Evolutionary conservation across 208 protist species (phyloP), one percentile per base, ranked within the genome.

Genomic region (Leishmania martiniquensis): DNA sequence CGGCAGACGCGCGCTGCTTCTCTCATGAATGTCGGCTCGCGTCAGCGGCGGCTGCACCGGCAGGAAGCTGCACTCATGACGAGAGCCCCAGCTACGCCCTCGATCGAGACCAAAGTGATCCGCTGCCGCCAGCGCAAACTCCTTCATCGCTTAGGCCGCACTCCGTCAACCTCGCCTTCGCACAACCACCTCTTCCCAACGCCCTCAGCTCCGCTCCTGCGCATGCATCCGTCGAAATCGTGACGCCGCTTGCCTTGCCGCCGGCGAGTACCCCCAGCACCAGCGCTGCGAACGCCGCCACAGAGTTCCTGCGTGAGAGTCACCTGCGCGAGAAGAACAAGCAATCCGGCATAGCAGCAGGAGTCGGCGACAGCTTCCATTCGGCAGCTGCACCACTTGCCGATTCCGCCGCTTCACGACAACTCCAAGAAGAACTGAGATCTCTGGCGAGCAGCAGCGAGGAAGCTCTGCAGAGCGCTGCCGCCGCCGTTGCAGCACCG

Each of bases 231-330:
- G n/a, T 45, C 66, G 44, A 47, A 1, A 1, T 55, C n/a, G 66
- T 54, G 39, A 29, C 25, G 39, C 22, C 39, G 25, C 45, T 37
- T 13, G 45, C 44, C 1, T 42, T 39, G 20, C 45, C 42, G 10
- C 39, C 66, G 25, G 2, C 29, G 66, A 54, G 7, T 37, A 17
- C 45, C n/a, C n/a, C 1, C 13, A 55, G 51, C 69, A 39, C 73
- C 13, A 80, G 73, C 67, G 72, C 75, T 45, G 67, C 49, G 57
- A 68, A 82, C 69, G 82, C 72, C 25, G 83, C 83, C 25, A 69
- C 69, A 20, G 78, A 87, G 78, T 87, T 87, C 59, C 74, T 87
- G 20, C 55, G 51, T 7, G 78, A 78, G 52, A 80, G 81, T 70
- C 76, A 73, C 2, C 81, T 69, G 6, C 29, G 12, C 6, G 54